Base-by-base conservation (phyloP, 768 basidiomycete species). In the Tylopilus rubrobrunneus region DNA sequence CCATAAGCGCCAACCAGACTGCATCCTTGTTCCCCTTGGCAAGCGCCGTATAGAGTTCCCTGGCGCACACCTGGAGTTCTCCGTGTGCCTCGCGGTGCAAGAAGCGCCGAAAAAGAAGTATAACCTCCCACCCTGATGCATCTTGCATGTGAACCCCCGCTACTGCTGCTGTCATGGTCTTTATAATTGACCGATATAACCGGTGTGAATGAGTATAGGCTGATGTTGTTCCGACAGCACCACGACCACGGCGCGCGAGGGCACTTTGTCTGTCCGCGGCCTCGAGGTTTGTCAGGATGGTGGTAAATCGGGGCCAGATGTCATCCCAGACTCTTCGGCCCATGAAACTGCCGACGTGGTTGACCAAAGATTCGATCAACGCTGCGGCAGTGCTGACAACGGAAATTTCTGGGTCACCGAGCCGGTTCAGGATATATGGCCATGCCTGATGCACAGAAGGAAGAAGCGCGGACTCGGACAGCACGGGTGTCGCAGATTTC, bases 391-490 rank as follows among this genome's bases (percentile, higher is more conserved):
- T 87, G 50, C 81, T 80, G 56, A 93, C 81, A 28, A 98, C 92
- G 61, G 84, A 94, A 0, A 84, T 73, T 64, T 94, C 88, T 0
- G 76, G 42, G 62, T 93, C 91, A 14, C 69, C 66, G 12, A 98
- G 76, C 8, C 96, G 81, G 60, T 92, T 92, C 51, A 98, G 72
- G 60, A 99, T 83, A 68, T 87, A 91, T n/a, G 92, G 92, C 97
- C 97, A 99, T 2, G 90, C 87, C 21, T 81, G 79, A 69, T 98
- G 90, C 34, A 98, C 81, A 5, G 88, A 79, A 2, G 93, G 89
- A 39, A 98, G 79, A 17, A 98, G 78, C 15, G 87, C 82, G 12
- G 85, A 81, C 62, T 86, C 86, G 0, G 79, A 79, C 21, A 85
- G 75, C 7, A 94, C 84, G 0, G 87, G 81, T 4, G 90, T 82